phyloP scores from a whole-genome alignment of 192 early-diverging fungal species.

The Gonapodya prolifera region DNA sequence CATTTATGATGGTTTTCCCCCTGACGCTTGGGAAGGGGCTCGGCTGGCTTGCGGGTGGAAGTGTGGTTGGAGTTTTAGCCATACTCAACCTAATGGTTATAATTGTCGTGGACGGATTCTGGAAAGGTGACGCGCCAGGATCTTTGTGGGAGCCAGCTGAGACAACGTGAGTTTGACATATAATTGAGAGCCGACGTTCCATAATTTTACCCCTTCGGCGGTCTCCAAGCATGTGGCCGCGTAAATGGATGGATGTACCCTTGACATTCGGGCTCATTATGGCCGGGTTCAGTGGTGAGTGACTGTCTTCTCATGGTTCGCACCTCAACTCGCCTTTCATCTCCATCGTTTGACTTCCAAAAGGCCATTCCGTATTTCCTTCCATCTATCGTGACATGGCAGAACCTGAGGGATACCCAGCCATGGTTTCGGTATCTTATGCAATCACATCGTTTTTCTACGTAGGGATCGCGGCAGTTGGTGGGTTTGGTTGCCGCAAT shows the following conservation, averaged over 20 bases:
- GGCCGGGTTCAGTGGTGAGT: background rate
- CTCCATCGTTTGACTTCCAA: background rate
- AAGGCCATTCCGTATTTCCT: background rate
- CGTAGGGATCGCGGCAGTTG: background rate
- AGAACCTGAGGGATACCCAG: background rate
- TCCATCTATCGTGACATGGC: background rate
- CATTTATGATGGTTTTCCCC: background rate
- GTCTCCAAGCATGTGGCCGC: background rate
- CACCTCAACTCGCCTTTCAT: background rate
- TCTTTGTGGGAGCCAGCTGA: background rate
- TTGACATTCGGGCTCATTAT: background rate
- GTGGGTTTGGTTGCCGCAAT: background rate
- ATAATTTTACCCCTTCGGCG: too few species aligned
- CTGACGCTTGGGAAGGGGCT: background rate
- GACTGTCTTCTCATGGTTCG: background rate
- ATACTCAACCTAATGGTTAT: background rate
- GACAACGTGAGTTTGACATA: too few species aligned
- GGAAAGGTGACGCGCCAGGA: background rate
- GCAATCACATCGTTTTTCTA: background rate
- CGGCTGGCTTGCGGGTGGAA: background rate
- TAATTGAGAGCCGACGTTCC: too few species aligned
- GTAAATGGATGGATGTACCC: background rate
- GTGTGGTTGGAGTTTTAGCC: background rate
- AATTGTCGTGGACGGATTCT: background rate
- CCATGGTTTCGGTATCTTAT: background rate